phyloP scores from a whole-genome alignment of 1,139 yeast species.

The Nakaseomyces glabratus region DNA sequence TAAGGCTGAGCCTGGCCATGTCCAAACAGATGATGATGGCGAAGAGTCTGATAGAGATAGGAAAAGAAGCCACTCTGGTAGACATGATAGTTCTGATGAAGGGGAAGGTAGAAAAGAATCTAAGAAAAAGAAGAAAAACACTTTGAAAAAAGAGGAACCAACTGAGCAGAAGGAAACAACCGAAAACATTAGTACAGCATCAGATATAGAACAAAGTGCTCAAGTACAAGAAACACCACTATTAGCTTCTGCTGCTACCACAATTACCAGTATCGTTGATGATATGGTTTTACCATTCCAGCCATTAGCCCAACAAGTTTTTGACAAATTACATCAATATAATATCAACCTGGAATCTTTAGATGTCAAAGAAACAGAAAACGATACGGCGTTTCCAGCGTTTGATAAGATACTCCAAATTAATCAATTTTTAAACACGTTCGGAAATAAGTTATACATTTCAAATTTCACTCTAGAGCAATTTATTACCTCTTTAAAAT shows the following conservation, averaged over 20 bases:
- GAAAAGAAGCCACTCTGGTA: conserved; percentile 10
- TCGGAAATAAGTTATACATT: conserved; percentile 21
- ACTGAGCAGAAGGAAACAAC: conserved; percentile 7
- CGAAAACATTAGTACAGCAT: conserved; percentile 4
- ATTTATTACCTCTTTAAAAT: conserved; percentile 24
- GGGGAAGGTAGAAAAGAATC: conserved; percentile 11
- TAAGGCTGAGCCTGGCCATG: conserved; percentile 21
- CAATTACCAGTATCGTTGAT: conserved; percentile 30
- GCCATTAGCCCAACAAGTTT: conserved; percentile 18
- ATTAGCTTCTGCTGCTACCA: conserved; percentile 11
- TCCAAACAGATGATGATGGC: conserved; percentile 9
- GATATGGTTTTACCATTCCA: conserved; percentile 31
- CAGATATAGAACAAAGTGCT: conserved; percentile 6
- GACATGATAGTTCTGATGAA: conserved; percentile 9
- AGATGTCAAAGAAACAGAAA: conserved; percentile 9
- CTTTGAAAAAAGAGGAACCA: conserved; percentile 12
- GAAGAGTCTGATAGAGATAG: conserved; percentile 12
- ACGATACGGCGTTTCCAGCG: conserved; percentile 12
- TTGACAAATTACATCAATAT: conserved; percentile 16
- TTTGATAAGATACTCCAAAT: conserved; percentile 25
- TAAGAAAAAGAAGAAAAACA: conserved; percentile 8
- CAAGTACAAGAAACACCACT: conserved; percentile 9
- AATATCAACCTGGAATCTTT: conserved; percentile 20
- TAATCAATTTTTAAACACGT: conserved; percentile 28
- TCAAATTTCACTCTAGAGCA: conserved; percentile 27